Percentiles rank a stretch among this genome's conserved stretches.
phyloP scores from a whole-genome alignment of 2,329 filamentous ascomycete species.

The Xylogone sp. region DNA sequence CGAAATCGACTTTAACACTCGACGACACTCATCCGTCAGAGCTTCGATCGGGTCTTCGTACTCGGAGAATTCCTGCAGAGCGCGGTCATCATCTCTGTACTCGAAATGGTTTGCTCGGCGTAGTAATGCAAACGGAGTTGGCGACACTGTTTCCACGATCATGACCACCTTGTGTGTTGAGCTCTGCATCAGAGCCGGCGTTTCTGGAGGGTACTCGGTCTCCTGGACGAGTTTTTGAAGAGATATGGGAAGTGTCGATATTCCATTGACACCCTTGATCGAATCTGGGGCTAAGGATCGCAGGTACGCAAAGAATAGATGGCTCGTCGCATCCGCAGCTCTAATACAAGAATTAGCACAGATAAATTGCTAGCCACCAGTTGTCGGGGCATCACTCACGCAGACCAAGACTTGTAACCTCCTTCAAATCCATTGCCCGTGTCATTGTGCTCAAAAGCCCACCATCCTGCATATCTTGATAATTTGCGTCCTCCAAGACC shows the following conservation, averaged over 20 bases:
- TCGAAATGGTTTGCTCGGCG: constrained; percentile 92
- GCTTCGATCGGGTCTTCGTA: constrained; percentile 87
- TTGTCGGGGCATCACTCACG: constrained; percentile 46
- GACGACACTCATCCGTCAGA: constrained; percentile 87
- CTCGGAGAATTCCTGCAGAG: constrained; percentile 80
- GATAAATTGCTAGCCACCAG: neutral
- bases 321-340: constrained; percentile 91
- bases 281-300: constrained; percentile 82
- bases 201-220: constrained; percentile 88
- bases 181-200: constrained; percentile 71
- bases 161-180: constrained; percentile 88
- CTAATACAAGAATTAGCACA: constrained; percentile 37
- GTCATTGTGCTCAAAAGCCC: constrained; percentile 92
- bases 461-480: constrained; percentile 95
- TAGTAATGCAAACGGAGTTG: constrained; percentile 86
- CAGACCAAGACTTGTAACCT: constrained; percentile 85
- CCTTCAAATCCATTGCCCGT: constrained; percentile 89
- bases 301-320: constrained; percentile 96
- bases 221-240: constrained; percentile 87
- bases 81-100: constrained; percentile 82
- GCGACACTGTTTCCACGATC: constrained; percentile 93
- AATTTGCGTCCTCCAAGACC: constrained; percentile 91
- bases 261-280: constrained; percentile 65
- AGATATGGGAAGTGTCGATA: constrained; percentile 83
- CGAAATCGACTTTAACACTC: constrained; percentile 86